Conservation (phyloP, 208 protist genomes). For the Trypanosoma brucei region DNA sequence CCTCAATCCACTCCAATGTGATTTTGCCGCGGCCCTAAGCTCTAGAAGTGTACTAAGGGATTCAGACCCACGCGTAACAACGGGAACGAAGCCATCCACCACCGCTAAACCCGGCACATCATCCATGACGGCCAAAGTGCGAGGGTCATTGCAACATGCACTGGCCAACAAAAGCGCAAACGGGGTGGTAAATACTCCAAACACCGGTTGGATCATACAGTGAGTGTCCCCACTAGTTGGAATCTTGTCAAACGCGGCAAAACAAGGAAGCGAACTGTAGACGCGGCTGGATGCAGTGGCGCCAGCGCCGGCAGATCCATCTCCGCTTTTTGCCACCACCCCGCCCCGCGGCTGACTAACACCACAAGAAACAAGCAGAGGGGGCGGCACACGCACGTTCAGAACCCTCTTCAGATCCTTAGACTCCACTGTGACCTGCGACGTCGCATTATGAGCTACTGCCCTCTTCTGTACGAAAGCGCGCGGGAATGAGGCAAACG, state of each 20-base stretch:
- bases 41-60: slow-evolving; percentile 7
- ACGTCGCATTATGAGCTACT: slow-evolving; percentile 1
- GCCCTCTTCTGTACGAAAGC: slow-evolving; percentile 16
- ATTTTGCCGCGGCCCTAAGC: slow-evolving; percentile 5
- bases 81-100: slow-evolving; percentile 21
- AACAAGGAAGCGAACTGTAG: slow-evolving; percentile 12
- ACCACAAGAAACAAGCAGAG: not conserved
- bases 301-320: not conserved
- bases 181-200: slow-evolving; percentile 18
- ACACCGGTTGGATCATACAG: not conserved
- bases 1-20: slow-evolving; percentile 12
- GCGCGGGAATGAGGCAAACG: slow-evolving; percentile 18
- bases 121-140: slow-evolving; percentile 9
- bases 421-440: slow-evolving; percentile 15
- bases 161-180: slow-evolving; percentile 16
- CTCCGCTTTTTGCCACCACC: not conserved
- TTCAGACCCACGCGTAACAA: slow-evolving; percentile 17
- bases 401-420: slow-evolving; percentile 13
- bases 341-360: not conserved
- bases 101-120: slow-evolving; percentile 27
- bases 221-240: not conserved
- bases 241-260: slow-evolving; percentile 15
- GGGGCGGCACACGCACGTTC: slow-evolving; percentile 7
- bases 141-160: slow-evolving; percentile 12
- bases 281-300: not conserved